These are phyloP conservation scores for Sarocladiaceae sp. DNA, from an alignment of 2,329 filamentous ascomycete species.

Conservation along the genomic window DNA sequence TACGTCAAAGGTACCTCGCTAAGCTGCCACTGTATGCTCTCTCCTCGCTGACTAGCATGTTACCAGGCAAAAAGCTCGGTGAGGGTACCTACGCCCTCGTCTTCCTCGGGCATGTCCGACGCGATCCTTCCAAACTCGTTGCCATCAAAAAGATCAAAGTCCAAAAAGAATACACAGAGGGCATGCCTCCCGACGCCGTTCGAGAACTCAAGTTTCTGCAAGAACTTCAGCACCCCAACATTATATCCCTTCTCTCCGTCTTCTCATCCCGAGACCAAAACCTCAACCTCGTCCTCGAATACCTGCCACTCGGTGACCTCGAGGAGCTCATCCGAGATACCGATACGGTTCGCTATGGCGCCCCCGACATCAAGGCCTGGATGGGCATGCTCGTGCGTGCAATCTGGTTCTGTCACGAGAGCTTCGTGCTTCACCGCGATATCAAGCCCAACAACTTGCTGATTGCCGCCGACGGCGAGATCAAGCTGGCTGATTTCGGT, in stretches of 20 bases:
- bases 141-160: conserved; percentile 94
- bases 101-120: conserved; percentile 75
- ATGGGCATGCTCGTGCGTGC: conserved; percentile 94
- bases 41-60: conserved; percentile 1
- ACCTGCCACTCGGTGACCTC: conserved; percentile 85
- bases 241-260: conserved; percentile 85
- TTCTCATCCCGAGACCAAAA: conserved; percentile 97
- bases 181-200: conserved; percentile 88
- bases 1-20: conserved; percentile 71
- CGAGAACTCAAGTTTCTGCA: conserved; percentile 94
- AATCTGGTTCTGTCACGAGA: conserved; percentile 95
- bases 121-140: conserved; percentile 66
- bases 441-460: conserved; percentile 99
- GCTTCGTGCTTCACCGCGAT: conserved; percentile 89
- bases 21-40: neutral
- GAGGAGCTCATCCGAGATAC: conserved; percentile 90
- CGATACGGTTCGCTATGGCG: conserved; percentile 70
- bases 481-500: conserved; percentile 97
- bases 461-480: conserved; percentile 84
- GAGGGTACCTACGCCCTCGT: conserved; percentile 97
- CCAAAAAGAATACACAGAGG: conserved; percentile 79
- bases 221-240: conserved; percentile 90
- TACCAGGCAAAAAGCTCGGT: conserved; percentile 76
- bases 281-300: conserved; percentile 91
- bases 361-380: conserved; percentile 94